Evolutionary conservation across 768 basidiomycete genomes (phyloP), one percentile per base, ranked within the genome.

Genomic region (Tylopilus cervinicoccineus): DNA sequence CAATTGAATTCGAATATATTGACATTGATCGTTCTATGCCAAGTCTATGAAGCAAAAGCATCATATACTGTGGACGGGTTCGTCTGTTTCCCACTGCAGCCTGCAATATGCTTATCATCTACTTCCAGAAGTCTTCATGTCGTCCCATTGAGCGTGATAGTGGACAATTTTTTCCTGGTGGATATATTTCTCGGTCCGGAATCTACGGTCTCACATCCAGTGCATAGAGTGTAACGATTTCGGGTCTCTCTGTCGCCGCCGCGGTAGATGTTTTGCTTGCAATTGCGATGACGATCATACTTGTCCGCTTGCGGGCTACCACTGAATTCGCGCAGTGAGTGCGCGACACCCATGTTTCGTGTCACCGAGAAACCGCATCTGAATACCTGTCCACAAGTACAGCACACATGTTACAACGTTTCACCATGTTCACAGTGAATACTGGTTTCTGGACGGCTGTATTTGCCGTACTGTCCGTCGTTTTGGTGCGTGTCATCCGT

Each of bases 401-500:
- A 5, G 11, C 23, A 8, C 27, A 43, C 26, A 20, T 32, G 4
- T 33, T 57, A 13, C 48, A 49, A 28, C 46, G 46, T 12, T 33
- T 61, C 12, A 38, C 27, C 5, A 17, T 61, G 8, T 54, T 51
- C n/a, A 31, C 49, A 0, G 43, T 60, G 10, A 56, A 57, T n/a
- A 12, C 16, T 16, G 9, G 24, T n/a, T 39, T 20, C 8, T 28
- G 27, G 27, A 28, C 27, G 4, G 14, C 31, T 6, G 4, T 32
- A 16, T 16, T 32, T 32, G 31, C 31, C 5, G 31, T 32, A 6
- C 23, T 43, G 20, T 14, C 20, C 9, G 20, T 31, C 41, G 11
- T 32, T 7, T 23, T 43, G 4, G 41, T 43, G 41, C 12, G 40
- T 43, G 29, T 16, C 19, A 2, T 20, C 5, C 8, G 13, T 9